phyloP scores from a whole-genome alignment of 2,329 filamentous ascomycete genomes.

The Colletotrichum sp. region DNA sequence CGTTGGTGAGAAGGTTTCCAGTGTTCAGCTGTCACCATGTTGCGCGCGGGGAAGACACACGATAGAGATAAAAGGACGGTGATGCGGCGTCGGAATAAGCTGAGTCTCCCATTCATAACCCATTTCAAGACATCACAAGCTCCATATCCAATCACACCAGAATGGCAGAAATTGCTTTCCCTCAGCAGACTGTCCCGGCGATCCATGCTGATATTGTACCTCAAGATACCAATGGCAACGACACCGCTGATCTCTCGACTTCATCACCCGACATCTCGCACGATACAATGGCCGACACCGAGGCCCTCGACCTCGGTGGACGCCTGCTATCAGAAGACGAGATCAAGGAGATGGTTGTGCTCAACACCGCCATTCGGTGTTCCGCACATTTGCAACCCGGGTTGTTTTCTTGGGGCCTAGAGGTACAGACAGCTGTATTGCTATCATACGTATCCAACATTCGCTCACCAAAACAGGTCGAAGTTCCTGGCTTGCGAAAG shows the following conservation, averaged over 20 bases:
- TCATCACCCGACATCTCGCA: neutral
- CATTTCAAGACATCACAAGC: neutral
- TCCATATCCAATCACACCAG: neutral
- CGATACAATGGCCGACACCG: too few species aligned
- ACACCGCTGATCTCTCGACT: neutral
- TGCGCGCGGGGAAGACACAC: neutral
- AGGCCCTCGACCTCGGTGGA: neutral
- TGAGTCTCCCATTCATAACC: neutral
- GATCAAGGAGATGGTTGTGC: neutral
- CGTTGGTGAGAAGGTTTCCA: neutral
- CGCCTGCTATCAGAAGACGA: neutral
- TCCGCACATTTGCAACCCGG: neutral
- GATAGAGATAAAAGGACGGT: neutral
- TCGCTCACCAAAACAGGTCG: neutral
- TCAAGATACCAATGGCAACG: neutral
- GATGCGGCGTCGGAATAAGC: neutral
- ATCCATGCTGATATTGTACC: neutral
- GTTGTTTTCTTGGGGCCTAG: neutral
- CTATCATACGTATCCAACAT: neutral
- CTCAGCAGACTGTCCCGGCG: neutral
- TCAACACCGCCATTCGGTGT: neutral
- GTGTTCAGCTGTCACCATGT: neutral
- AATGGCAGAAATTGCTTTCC: neutral
- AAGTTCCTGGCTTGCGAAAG: neutral
- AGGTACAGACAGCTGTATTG: neutral